A percentile compares a stretch with the other conserved stretches of the same genome.
phyloP scores from a whole-genome alignment of 768 basidiomycete species.

The Lentinula sp. region DNA sequence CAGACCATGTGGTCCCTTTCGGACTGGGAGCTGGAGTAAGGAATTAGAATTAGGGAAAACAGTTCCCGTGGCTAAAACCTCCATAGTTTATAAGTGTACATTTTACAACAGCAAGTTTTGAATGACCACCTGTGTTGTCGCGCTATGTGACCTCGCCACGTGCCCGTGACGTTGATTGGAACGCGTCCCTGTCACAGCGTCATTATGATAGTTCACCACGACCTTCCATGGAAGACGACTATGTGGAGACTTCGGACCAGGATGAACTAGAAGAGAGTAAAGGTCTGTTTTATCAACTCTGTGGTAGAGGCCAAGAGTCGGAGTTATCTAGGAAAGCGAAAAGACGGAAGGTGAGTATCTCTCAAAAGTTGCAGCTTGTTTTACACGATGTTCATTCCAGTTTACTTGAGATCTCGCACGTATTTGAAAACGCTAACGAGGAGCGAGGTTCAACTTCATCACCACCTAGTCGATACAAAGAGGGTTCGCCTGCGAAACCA shows the following conservation, averaged over 20 bases:
- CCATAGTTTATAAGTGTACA: no score
- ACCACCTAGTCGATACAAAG: neutral
- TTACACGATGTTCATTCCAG: neutral
- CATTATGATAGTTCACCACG: neutral
- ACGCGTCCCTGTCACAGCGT: no score
- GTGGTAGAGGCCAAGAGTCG: neutral
- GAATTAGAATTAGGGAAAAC: no score
- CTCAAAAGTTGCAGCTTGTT: no score
- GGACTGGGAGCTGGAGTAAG: no score
- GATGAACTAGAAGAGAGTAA: slow-evolving; percentile 45
- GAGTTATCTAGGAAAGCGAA: neutral
- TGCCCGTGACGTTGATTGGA: no score
- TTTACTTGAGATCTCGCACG: neutral
- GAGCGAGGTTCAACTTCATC: neutral
- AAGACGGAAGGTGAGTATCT: neutral
- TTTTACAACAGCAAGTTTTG: no score
- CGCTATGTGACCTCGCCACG: no score
- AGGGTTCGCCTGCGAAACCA: neutral
- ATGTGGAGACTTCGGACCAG: slow-evolving; percentile 57
- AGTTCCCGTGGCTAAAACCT: no score
- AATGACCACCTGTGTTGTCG: no score
- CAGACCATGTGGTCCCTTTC: no score
- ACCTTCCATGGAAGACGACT: slow-evolving; percentile 17
- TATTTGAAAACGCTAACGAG: neutral
- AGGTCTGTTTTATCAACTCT: slow-evolving; percentile 13